Base-by-base conservation (phyloP, 768 basidiomycete species). In the Coprinopsis sp. region DNA sequence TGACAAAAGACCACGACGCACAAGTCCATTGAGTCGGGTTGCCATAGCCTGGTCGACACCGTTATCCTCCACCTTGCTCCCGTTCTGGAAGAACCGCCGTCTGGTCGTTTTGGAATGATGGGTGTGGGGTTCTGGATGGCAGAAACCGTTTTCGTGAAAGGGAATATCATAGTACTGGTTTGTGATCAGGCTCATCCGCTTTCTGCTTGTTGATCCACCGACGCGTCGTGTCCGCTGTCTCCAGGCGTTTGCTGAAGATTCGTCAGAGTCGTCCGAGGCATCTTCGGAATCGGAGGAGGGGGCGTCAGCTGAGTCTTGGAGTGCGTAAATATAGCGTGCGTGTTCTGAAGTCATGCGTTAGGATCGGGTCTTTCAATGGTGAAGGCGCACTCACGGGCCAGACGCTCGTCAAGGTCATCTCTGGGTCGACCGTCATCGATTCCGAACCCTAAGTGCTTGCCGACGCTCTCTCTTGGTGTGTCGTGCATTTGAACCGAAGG, bases 401-500 rank as follows among this genome's bases (percentile, higher is more conserved):
- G 69, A 37, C 69, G 73, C 47, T 77, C 76, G 56, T 90, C 87
- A 29, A 89, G 55, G 13, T 81, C 77, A 50, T 90, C 85, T 57
- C 67, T 64, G 25, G 61, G 62, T 33, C 73, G 73, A 29, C 73
- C 73, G 11, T 78, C 74, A 25, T 74, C 72, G 23, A 61, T 62
- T 14, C 47, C 69, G 47, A 86, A 72, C 0, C 80, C 80, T 4
- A 89, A 67, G 53, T 88, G 82, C 27, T 71, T 65, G 3, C 73
- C 77, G 5, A 95, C 54, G 27, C 79, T 80, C 53, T 89, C 81
- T 33, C 75, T 64, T 0, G 93, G 92, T 1, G 91, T 85, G 39
- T 86, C 81, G 19, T 93, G 91, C 73, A 95, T 78, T 36, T 79
- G 82, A 0, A 91, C 90, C 4, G 90, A 90, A 1, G 96, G 96